Evolutionary conservation across 495 filamentous ascomycete species (phyloP).

Genomic region (Lepraria neglecta): DNA sequence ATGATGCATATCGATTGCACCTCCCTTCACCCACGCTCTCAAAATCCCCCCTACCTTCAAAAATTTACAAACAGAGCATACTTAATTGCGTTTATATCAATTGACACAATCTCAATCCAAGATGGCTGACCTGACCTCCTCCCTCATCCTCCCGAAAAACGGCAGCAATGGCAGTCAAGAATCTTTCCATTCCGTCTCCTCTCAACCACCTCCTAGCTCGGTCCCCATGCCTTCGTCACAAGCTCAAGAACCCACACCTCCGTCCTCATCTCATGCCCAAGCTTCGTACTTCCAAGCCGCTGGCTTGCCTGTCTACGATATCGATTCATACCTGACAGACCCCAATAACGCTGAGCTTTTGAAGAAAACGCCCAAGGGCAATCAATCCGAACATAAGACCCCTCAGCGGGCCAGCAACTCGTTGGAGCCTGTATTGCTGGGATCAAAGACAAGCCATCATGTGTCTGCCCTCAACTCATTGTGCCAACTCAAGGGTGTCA

Average conservation of each 20-base stretch:
- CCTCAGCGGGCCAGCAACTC: not conserved
- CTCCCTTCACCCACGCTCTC: not conserved
- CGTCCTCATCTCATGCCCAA: slow-evolving; percentile 5
- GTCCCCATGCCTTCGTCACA: not conserved
- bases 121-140: slow-evolving; percentile 18
- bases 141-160: slow-evolving; percentile 9
- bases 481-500: slow-evolving; percentile 26
- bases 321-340: slow-evolving; percentile 21
- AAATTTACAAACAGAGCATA: too few species aligned
- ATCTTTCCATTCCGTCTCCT: slow-evolving; percentile 24
- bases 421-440: slow-evolving; percentile 20
- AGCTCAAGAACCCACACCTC: not conserved
- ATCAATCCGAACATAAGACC: not conserved
- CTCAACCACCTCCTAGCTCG: slow-evolving; percentile 16
- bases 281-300: slow-evolving; percentile 14
- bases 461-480: slow-evolving; percentile 18
- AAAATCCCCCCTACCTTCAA: too few species aligned
- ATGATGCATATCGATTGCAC: not conserved
- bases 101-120: not conserved
- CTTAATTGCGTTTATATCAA: too few species aligned
- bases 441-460: slow-evolving; percentile 23
- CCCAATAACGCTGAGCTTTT: slow-evolving; percentile 18
- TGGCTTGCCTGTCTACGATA: slow-evolving; percentile 22
- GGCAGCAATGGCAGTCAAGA: slow-evolving; percentile 21
- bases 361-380: not conserved